These are phyloP conservation scores for Tricholoma furcatifolium DNA, from an alignment of 768 basidiomycete species.

Conservation along the genomic window DNA sequence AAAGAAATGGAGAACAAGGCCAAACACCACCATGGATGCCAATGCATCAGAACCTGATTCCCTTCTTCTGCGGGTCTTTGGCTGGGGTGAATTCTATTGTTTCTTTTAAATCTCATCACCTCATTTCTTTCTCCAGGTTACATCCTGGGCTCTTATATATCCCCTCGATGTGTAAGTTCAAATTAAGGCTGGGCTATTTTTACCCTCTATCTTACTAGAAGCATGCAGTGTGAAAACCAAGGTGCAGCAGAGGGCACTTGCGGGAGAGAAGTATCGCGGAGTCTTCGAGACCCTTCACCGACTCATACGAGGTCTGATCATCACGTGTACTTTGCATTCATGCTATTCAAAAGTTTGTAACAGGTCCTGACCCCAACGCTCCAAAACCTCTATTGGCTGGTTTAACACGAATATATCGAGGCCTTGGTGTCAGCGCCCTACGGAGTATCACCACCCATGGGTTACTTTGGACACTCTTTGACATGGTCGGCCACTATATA, in stretches of 20 bases:
- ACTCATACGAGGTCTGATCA: conserved; percentile 68
- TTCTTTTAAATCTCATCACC: conserved; percentile 23
- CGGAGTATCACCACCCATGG: conserved; percentile 94
- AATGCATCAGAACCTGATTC: conserved; percentile 73
- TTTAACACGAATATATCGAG: conserved; percentile 84
- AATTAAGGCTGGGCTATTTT: conserved; percentile 2
- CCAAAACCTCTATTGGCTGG: conserved; percentile 80
- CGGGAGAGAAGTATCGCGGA: conserved; percentile 72
- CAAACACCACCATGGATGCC: conserved; percentile 84
- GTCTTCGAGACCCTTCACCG: conserved; percentile 73
- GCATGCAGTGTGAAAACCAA: conserved; percentile 81
- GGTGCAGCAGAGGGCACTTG: conserved; percentile 89
- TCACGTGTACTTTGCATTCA: neutral
- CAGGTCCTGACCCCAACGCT: conserved; percentile 76
- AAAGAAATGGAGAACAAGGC: conserved; percentile 77
- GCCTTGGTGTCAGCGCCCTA: conserved; percentile 89
- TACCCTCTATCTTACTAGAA: conserved; percentile 12
- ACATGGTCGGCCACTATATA: conserved; percentile 73
- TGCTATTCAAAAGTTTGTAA: neutral
- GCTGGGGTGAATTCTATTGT: conserved; percentile 61
- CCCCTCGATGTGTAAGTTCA: conserved; percentile 83
- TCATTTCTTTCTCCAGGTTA: conserved; percentile 42
- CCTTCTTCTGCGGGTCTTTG: conserved; percentile 88
- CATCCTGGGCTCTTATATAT: conserved; percentile 89
- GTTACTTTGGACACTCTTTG: conserved; percentile 91